Evolutionary conservation across 1,284 basidiomycete species (phyloP), one percentile per base, ranked within the genome.

Genomic region (Ganoderma leucocontextum): DNA sequence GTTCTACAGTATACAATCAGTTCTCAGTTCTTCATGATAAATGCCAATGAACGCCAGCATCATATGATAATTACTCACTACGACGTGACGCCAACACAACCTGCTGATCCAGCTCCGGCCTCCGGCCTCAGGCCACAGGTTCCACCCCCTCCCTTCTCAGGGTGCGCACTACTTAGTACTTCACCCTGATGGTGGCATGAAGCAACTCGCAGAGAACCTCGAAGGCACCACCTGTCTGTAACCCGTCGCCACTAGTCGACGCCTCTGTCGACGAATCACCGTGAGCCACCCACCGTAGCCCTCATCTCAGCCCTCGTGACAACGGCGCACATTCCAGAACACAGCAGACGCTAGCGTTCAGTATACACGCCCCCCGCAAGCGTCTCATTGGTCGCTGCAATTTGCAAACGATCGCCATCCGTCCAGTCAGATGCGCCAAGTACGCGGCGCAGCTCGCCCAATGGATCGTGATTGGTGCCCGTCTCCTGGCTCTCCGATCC

Each of bases 281-380:
- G 12, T 13, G 53, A 57, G 5, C 6, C 47, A 25, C 22, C 15
- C 17, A 6, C 19, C 47, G 33, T 17, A 39, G 22, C 22, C 22
- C 44, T 19, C 17, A 29, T 29, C 29, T 29, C 47, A 7, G 22
- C 12, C 49, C 49, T 19, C 52, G 52, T 33, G 52, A 55, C 52
- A 17, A 19, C 29, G 29, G 29, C 52, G 29, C 25, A n/a, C 12
- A 4, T 25, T 25, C 47, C 47, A 49, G 47, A 55, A 29, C 29
- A 13, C 15, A 13, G 8, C 39, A 55, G 52, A 15, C 52, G 67
- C 69, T 66, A 69, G 71, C 71, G 71, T 72, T 72, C 60, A 70
- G 71, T 72, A 72, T 63, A 68, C 67, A 42, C 67, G 57, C 55
- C 35, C 35, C 33, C 55, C 25, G 55, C 55, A 36, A 38, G 8